Percentiles rank a stretch among this genome's conserved stretches.
These are phyloP conservation scores for Mayamaea pseudoterrestris DNA, from an alignment of 108 stramenopile genomes.

Conservation along the genomic window DNA sequence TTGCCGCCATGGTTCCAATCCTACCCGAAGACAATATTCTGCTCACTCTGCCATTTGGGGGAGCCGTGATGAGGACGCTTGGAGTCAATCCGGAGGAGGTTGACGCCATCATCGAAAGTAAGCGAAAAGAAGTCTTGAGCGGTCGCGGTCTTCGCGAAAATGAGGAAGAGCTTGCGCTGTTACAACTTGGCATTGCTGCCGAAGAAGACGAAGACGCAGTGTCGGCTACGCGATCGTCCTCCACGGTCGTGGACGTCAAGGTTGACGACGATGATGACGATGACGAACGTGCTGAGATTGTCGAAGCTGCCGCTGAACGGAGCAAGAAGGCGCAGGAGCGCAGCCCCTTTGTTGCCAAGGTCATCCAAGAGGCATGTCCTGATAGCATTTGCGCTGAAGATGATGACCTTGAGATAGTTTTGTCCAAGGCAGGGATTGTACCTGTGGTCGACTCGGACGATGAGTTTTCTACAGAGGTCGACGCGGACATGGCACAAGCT, in stretches of 20 bases:
- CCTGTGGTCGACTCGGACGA: too few relatives aligned
- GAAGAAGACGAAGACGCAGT: conserved; percentile 12
- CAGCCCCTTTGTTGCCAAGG: conserved; percentile 33
- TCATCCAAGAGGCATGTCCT: conserved; percentile 27
- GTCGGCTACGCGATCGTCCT: conserved; percentile 3
- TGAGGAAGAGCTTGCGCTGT: conserved; percentile 54
- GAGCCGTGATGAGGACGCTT: conserved; percentile 76
- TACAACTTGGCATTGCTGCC: conserved; percentile 45
- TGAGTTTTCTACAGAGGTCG: too few relatives aligned
- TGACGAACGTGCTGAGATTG: conserved; percentile 2
- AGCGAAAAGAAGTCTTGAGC: conserved; percentile 64
- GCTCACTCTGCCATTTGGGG: conserved; percentile 91
- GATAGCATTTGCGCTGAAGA: conserved; percentile 10
- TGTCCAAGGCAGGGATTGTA: too few relatives aligned
- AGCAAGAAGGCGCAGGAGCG: conserved; percentile 19
- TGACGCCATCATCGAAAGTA: conserved; percentile 68
- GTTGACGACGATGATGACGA: neutral
- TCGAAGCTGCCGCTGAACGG: conserved; percentile 12
- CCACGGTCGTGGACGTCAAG: conserved; percentile 1
- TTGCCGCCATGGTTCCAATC: conserved; percentile 91
- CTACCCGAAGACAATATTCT: conserved; percentile 89
- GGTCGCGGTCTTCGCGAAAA: conserved; percentile 33
- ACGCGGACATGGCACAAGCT: too few relatives aligned
- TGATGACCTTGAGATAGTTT: neutral
- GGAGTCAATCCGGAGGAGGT: conserved; percentile 74